Percentiles rank a stretch among this genome's conserved stretches.
Evolutionary conservation across 106 monocot species (phyloP).

Genomic region (Dendrobium huoshanense): DNA sequence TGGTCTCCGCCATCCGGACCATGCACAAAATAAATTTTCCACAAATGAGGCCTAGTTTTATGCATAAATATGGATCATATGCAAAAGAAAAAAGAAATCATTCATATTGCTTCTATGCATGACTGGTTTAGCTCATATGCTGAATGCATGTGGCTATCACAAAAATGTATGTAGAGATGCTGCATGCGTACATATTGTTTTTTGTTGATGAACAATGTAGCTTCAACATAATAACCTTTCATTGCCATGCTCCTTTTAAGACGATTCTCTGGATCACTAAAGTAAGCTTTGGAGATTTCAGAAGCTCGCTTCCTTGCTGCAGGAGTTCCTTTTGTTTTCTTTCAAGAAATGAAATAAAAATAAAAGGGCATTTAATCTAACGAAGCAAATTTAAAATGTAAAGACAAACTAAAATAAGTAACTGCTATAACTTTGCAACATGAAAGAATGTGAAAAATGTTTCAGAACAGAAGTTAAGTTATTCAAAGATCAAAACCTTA

Average conservation of each 20-base stretch:
- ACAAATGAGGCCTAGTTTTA: neutral
- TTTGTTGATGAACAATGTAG: no score
- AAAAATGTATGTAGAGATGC: neutral
- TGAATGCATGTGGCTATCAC: neutral
- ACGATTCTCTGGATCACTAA: conserved; percentile 80
- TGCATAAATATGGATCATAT: neutral
- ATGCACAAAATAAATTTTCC: no score
- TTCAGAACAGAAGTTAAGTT: neutral
- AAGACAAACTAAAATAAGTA: neutral
- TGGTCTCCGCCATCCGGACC: no score
- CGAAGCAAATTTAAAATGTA: neutral
- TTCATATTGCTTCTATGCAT: no score
- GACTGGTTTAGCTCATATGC: no score
- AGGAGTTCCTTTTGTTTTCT: conserved; percentile 81
- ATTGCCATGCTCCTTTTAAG: conserved; percentile 79
- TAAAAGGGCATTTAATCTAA: neutral
- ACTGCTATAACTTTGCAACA: no score
- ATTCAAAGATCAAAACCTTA: conserved; percentile 41
- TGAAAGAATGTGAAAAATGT: neutral
- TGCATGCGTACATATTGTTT: no score
- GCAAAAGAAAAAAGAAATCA: no score
- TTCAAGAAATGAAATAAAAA: neutral
- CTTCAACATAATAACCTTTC: conserved; percentile 48
- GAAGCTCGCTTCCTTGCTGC: conserved; percentile 77
- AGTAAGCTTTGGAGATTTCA: conserved; percentile 69